Base-by-base conservation (phyloP, 2,329 filamentous ascomycete genomes). In the Claviceps digitariae region DNA sequence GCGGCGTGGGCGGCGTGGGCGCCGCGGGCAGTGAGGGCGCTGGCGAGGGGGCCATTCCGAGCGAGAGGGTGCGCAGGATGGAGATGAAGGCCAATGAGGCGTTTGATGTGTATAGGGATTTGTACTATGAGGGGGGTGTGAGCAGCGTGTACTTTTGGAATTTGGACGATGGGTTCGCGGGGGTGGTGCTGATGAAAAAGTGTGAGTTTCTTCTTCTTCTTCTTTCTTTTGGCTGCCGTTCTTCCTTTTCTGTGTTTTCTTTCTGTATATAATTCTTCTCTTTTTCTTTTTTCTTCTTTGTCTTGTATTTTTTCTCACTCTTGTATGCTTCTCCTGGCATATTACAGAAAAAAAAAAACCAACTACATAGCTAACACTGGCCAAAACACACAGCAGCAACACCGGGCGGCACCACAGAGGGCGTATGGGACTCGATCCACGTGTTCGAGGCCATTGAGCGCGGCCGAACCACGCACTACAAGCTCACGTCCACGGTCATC, bases 101-200 rank as follows among this genome's bases (percentile, higher is more conserved):
- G 6, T 95, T 98, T 72, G 93, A 98, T 70, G 83, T 97, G 52
- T 98, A 98, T 72, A 77, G 93, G 57, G 91, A 97, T 69, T 74
- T 98, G 71, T 98, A 95, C 73, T 95, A 95, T 66, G 93, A 97
- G 73, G 93, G 93, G 4, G 91, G 93, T 29, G 88, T 95, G 56
- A 93, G 88, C 61, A 94, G 87, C 65, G 93, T 97, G 41, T 98
- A 98, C 71, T 87, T 98, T 58, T 98, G 93, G 93, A 93, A 96
- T 67, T 73, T 97, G 67, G 93, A 98, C 63, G 93, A 98, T 69
- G 93, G 93, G 9, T 98, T 98, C 67, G 93, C 93, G 0, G 93
- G 93, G 0, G 93, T 96, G 2, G 90, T 98, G 53, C 71, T 98
- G 62, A 72, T 98, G 64, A 98, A 98, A 78, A 98, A 98, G 73